phyloP scores from a whole-genome alignment of 208 protist genomes.

The Phytomonas francai region DNA sequence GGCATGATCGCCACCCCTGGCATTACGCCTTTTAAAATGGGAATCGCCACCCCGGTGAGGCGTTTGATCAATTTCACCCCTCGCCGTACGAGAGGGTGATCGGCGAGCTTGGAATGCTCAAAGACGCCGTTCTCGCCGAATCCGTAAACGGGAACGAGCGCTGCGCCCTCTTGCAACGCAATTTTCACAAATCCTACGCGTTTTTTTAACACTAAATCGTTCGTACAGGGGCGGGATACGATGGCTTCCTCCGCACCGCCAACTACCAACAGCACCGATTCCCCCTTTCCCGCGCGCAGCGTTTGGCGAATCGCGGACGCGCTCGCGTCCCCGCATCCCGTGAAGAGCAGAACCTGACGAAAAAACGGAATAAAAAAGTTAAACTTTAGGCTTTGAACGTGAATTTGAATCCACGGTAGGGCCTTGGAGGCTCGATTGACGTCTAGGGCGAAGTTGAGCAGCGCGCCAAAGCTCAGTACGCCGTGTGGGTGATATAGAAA shows the following conservation, averaged over 20 bases:
- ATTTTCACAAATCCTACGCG: constrained; percentile 86
- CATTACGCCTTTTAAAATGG: constrained; percentile 43
- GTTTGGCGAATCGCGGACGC: constrained; percentile 52
- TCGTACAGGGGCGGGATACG: constrained; percentile 54
- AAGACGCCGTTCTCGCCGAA: constrained; percentile 89
- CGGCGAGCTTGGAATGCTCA: constrained; percentile 26
- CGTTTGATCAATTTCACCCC: constrained; percentile 26
- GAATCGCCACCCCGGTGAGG: constrained; percentile 52
- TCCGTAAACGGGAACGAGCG: constrained; percentile 77
- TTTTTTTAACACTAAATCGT: constrained; percentile 59
- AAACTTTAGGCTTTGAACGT: constrained; percentile 76
- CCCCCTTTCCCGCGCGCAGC: constrained; percentile 56
- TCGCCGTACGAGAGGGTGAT: constrained; percentile 21
- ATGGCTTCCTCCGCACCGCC: constrained; percentile 77
- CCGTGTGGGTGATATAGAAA: constrained; percentile 88
- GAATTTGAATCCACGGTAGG: constrained; percentile 60
- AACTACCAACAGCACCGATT: constrained; percentile 80
- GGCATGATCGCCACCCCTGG: constrained; percentile 50
- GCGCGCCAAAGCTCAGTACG: constrained; percentile 80
- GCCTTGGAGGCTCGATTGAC: constrained; percentile 24
- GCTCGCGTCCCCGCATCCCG: constrained; percentile 80
- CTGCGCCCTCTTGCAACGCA: constrained; percentile 64
- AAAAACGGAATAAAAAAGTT: constrained; percentile 88
- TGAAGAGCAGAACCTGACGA: constrained; percentile 49
- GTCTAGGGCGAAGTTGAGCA: constrained; percentile 67